Conservation (phyloP, 495 filamentous ascomycete genomes). For the Hapsidospora chrysogenum region DNA sequence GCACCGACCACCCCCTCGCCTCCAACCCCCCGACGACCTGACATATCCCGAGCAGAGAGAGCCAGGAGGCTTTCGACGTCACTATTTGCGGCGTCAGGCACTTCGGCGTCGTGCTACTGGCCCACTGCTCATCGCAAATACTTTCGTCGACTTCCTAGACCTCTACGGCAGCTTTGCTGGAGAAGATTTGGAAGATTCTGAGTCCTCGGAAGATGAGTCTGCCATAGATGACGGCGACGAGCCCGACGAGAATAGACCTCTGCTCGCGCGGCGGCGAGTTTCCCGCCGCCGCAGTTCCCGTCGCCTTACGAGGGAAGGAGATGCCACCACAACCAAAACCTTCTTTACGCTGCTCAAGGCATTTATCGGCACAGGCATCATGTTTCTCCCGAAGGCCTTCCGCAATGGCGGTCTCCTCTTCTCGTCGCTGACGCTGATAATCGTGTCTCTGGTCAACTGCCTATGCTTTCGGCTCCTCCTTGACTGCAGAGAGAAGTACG, state of each 20-base stretch:
- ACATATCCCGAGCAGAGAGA: conserved; percentile 33
- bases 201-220: conserved; percentile 38
- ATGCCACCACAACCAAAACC: conserved; percentile 41
- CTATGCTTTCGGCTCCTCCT: conserved; percentile 49
- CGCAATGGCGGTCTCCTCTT: conserved; percentile 52
- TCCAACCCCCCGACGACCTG: conserved; percentile 9
- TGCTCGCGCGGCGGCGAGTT: conserved; percentile 46
- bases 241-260: conserved; percentile 28
- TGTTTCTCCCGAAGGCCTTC: conserved; percentile 54
- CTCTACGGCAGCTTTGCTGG: conserved; percentile 57
- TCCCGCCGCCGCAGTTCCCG: conserved; percentile 53
- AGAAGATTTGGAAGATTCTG: conserved; percentile 39
- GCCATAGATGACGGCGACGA: conserved; percentile 25
- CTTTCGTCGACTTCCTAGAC: conserved; percentile 53
- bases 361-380: conserved; percentile 49
- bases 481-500: conserved; percentile 31
- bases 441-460: conserved; percentile 35
- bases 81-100: conserved; percentile 36
- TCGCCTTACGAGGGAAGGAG: conserved; percentile 44
- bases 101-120: conserved; percentile 19
- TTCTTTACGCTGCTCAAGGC: conserved; percentile 55
- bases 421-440: conserved; percentile 39
- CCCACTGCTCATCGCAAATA: conserved; percentile 34
- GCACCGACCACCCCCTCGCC: conserved; percentile 13
- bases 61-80: conserved; percentile 45